Evolutionary conservation across 2,329 filamentous ascomycete species (phyloP), one percentile per base, ranked within the genome.

Genomic region (Colletotrichum australisinense): DNA sequence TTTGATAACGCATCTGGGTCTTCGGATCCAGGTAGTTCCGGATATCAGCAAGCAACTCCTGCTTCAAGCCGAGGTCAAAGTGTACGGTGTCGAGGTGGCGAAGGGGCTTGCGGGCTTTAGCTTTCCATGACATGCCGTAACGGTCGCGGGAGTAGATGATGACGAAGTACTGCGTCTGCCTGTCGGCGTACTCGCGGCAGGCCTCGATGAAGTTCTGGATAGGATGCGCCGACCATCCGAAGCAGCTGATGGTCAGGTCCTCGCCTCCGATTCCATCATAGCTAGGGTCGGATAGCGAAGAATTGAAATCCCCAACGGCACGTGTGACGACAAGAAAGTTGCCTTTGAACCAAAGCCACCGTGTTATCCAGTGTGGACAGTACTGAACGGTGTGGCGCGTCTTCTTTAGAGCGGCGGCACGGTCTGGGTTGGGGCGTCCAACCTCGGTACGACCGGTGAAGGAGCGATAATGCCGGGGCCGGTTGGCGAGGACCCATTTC

Each of bases 1-100:
- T 88, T 12, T 91, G 88, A 72, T 94, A 94, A 83, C 91, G 91
- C 52, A 86, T 84, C 68, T 83, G 82, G 0, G 84, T 85, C 62
- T 81, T 83, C 1, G 85, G 85, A 26, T 87, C 84, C 3, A 90
- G 80, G 70, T 89, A 90, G 57, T 89, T 88, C 9, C 84, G 83
- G 46, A 89, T 86, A 70, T 90, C 88, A 22, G 79, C 78, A 1
- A 89, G 79, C 3, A 90, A 84, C 4, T 83, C 80, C 28, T 83
- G 80, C 76, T 90, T 90, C 1, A 83, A 77, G 5, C 75, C 78
- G 8, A 84, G 81, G 69, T 88, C 86, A 62, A 88, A 86, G 72
- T 88, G 86, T 2, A 89, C 86, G 1, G 87, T 88, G 14, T 87
- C 86, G 1, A 88, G 81, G 30, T 83, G 83, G 11, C 87, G 84